Evolutionary conservation across 106 monocot genomes (phyloP).

Genomic region (Apostasia shenzhenica): DNA sequence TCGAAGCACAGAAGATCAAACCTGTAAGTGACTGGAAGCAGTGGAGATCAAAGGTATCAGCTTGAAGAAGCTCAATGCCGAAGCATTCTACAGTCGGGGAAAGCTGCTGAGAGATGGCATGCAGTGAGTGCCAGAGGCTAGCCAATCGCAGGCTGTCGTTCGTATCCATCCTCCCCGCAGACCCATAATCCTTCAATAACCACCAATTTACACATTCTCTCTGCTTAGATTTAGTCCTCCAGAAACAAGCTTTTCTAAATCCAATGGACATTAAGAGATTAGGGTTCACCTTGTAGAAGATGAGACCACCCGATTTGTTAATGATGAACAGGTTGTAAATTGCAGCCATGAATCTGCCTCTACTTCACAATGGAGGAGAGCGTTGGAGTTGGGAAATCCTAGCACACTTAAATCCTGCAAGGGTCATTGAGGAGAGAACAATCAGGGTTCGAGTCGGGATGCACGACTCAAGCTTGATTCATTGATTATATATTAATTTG

Average conservation of each 20-base stretch:
- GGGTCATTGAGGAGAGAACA: too few relatives aligned
- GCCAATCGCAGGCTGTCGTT: conserved; percentile 91
- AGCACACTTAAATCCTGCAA: too few relatives aligned
- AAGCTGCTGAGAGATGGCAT: conserved; percentile 96
- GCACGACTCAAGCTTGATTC: too few relatives aligned
- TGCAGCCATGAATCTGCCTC: conserved; percentile 30
- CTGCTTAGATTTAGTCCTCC: not conserved
- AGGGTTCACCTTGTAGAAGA: conserved; percentile 72
- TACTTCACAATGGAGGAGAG: too few relatives aligned
- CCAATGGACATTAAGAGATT: not conserved
- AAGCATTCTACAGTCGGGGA: conserved; percentile 71
- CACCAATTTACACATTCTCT: not conserved
- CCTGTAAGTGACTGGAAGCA: conserved; percentile 98
- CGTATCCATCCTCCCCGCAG: conserved; percentile 89
- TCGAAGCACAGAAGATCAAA: conserved; percentile 9
- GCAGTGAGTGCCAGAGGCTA: conserved; percentile 98
- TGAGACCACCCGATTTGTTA: conserved; percentile 95
- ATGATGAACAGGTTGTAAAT: conserved; percentile 98
- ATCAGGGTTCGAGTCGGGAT: too few relatives aligned
- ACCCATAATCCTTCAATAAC: conserved; percentile 67
- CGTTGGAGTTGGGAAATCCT: too few relatives aligned
- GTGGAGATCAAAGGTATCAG: conserved; percentile 91
- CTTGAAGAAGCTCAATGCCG: conserved; percentile 84
- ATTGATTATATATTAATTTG: too few relatives aligned
- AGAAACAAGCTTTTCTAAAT: not conserved